phyloP scores from a whole-genome alignment of 2,329 filamentous ascomycete genomes.

The Fusarium globosum region DNA sequence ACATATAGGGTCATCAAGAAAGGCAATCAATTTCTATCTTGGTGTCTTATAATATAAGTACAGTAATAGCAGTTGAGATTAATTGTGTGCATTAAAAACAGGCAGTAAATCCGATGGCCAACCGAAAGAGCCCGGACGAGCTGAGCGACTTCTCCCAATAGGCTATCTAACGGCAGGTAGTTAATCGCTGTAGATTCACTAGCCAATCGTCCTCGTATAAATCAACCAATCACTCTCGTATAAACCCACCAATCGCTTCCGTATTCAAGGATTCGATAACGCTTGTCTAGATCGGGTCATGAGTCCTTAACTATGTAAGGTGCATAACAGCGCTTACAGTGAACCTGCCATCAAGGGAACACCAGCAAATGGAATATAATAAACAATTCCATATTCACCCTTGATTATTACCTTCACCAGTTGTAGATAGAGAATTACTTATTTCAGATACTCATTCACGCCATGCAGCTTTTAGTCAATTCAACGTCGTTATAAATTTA shows the following conservation, averaged over 20 bases:
- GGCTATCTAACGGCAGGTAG: not conserved
- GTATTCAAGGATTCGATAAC: accelerated
- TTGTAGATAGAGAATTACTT: not conserved
- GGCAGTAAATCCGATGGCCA: too few relatives aligned
- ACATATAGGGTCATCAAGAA: too few relatives aligned
- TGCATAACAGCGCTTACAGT: too few relatives aligned
- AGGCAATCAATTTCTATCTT: too few relatives aligned
- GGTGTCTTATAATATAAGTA: too few relatives aligned
- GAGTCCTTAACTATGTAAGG: not conserved
- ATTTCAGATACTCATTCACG: not conserved
- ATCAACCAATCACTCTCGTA: not conserved
- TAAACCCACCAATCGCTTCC: not conserved
- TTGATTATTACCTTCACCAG: not conserved
- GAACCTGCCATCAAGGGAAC: too few relatives aligned
- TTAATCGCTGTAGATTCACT: not conserved
- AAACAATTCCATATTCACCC: too few relatives aligned
- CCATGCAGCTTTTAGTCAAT: not conserved
- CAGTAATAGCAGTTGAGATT: too few relatives aligned
- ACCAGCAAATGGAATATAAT: too few relatives aligned
- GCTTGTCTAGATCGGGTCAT: not conserved
- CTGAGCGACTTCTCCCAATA: not conserved
- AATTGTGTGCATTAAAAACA: too few relatives aligned
- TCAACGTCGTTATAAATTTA: accelerated
- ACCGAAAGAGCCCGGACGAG: too few relatives aligned
- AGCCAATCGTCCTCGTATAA: not conserved